phyloP scores from a whole-genome alignment of 2,329 filamentous ascomycete species.

The Hypoxylon sp. region DNA sequence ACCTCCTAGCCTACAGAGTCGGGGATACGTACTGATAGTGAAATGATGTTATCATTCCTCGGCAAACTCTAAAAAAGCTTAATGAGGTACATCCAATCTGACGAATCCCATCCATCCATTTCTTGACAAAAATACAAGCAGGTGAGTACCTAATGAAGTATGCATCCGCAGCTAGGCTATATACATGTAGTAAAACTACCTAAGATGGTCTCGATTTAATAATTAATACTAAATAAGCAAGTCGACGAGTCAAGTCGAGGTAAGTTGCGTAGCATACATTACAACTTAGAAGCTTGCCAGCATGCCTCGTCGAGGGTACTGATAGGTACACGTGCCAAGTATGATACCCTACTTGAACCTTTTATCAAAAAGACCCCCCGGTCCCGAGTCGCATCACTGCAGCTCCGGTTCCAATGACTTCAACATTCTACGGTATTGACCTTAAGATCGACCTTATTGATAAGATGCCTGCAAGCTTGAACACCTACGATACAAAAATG shows the following conservation, averaged over 20 bases:
- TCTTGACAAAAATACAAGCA: not conserved
- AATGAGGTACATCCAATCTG: constrained; percentile 2
- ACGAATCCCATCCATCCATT: not conserved
- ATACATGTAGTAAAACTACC: too few species aligned
- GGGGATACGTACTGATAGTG: constrained; percentile 9
- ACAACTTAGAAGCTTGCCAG: constrained; percentile 3
- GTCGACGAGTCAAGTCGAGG: constrained; percentile 7
- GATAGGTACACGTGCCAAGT: constrained; percentile 39
- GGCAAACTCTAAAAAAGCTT: constrained; percentile 8
- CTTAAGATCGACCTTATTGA: constrained; percentile 40
- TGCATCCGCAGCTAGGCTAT: too few species aligned
- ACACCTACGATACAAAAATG: constrained; percentile 16
- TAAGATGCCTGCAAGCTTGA: constrained; percentile 22
- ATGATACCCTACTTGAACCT: constrained; percentile 23
- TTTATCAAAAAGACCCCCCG: constrained; percentile 28
- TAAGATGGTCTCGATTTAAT: not conserved
- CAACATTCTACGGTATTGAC: constrained; percentile 30
- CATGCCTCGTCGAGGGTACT: constrained; percentile 24
- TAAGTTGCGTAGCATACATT: constrained; percentile 10
- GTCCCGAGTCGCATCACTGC: constrained; percentile 37
- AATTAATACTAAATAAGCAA: not conserved
- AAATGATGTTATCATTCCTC: constrained; percentile 24
- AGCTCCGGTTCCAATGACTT: constrained; percentile 35
- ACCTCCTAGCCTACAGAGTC: not conserved
- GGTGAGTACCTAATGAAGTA: not conserved